phyloP scores from a whole-genome alignment of 495 filamentous ascomycete species.

The Penicillium desertorum region DNA sequence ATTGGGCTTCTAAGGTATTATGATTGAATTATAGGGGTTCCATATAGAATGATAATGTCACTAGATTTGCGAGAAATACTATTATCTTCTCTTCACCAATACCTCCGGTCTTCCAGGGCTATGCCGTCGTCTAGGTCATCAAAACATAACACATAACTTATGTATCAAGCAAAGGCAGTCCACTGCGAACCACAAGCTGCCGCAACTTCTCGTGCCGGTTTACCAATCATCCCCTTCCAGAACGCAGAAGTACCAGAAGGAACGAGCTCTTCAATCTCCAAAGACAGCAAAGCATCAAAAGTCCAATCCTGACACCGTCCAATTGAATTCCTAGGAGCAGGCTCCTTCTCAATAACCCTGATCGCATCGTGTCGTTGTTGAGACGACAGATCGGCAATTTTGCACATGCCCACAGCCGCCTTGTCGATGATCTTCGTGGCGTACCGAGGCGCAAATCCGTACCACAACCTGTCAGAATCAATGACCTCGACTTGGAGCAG shows the following conservation, averaged over 20 bases:
- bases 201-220: slow-evolving; percentile 18
- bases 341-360: slow-evolving; percentile 18
- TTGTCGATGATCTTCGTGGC: slow-evolving; percentile 13
- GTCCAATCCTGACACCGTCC: slow-evolving; percentile 30
- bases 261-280: slow-evolving; percentile 30
- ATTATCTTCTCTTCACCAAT: slow-evolving; percentile 2
- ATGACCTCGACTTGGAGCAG: slow-evolving; percentile 28
- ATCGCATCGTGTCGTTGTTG: slow-evolving; percentile 21
- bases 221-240: slow-evolving; percentile 28
- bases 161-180: slow-evolving; percentile 8
- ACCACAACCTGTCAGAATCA: slow-evolving; percentile 18
- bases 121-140: not conserved
- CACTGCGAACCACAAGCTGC: slow-evolving; percentile 18
- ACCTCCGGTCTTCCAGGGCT: too few relatives aligned
- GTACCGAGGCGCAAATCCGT: slow-evolving; percentile 16
- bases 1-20: not conserved
- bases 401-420: slow-evolving; percentile 17
- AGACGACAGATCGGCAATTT: slow-evolving; percentile 12
- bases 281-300: slow-evolving; percentile 24
- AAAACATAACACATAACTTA: not conserved
- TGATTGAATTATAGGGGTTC: not conserved
- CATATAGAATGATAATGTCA: not conserved
- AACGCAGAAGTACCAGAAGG: slow-evolving; percentile 23
- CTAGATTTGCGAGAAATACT: not conserved
- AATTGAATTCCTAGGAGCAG: slow-evolving; percentile 20